Conservation (phyloP, 805 yeast genomes). For the Zygotorulaspora sp. region DNA sequence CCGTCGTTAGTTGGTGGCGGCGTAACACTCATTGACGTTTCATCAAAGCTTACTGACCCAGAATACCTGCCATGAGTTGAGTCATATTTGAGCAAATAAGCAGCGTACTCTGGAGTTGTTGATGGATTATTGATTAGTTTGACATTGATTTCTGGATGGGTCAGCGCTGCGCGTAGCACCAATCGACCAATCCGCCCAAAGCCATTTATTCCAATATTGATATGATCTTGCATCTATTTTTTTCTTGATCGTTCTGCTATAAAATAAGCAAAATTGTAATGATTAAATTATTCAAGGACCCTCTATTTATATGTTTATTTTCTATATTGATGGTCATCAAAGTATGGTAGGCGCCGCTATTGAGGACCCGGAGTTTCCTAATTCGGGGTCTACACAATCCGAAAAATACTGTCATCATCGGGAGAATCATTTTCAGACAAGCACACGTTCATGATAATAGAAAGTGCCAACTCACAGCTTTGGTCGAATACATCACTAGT, state of each 20-base stretch:
- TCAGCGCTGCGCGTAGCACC: slow-evolving; percentile 75
- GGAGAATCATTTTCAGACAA: too few relatives aligned
- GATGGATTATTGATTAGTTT: slow-evolving; percentile 91
- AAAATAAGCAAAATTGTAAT: too few relatives aligned
- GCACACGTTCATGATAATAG: slow-evolving; percentile 16
- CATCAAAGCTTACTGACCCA: slow-evolving; percentile 65
- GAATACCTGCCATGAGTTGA: slow-evolving; percentile 84
- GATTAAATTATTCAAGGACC: too few relatives aligned
- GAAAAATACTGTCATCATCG: too few relatives aligned
- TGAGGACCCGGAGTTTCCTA: too few relatives aligned
- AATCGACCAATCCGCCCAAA: slow-evolving; percentile 94
- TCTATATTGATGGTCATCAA: too few relatives aligned
- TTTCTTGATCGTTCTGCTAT: not conserved
- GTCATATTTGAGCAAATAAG: slow-evolving; percentile 94
- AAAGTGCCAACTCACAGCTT: slow-evolving; percentile 37
- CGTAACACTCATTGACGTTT: slow-evolving; percentile 45
- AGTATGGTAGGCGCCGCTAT: too few relatives aligned
- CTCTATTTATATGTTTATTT: too few relatives aligned
- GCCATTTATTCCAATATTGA: slow-evolving; percentile 86
- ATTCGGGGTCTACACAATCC: too few relatives aligned
- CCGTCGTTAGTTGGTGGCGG: slow-evolving; percentile 50
- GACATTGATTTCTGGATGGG: slow-evolving; percentile 69
- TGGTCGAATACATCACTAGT: slow-evolving; percentile 44
- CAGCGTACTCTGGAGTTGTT: slow-evolving; percentile 85
- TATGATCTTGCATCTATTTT: slow-evolving; percentile 25